Evolutionary conservation across 805 yeast genomes (phyloP).

Genomic region (Candida pini): DNA sequence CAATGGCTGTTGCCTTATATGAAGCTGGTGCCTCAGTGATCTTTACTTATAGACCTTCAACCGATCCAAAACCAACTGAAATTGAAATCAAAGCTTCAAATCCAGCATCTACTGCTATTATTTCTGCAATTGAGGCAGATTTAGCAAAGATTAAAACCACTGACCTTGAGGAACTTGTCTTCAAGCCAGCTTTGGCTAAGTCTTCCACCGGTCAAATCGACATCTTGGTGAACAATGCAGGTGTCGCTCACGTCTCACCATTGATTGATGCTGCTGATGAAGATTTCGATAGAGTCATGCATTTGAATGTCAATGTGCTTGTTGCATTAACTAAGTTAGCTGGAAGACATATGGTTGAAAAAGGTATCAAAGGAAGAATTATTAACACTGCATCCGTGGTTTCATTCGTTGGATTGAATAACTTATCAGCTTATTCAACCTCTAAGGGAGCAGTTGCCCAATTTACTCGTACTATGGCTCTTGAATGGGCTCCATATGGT

Average conservation of each 20-base stretch:
- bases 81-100: constrained; percentile 20
- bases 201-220: constrained; percentile 27
- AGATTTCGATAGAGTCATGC: constrained; percentile 33
- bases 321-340: constrained; percentile 31
- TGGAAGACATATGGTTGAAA: constrained; percentile 32
- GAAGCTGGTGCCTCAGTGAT: constrained; percentile 41
- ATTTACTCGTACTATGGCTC: constrained; percentile 33
- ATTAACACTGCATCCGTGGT: constrained; percentile 37
- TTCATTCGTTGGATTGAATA: constrained; percentile 36
- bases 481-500: constrained; percentile 41
- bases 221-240: constrained; percentile 32
- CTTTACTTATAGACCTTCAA: constrained; percentile 32
- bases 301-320: constrained; percentile 36
- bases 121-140: constrained; percentile 23
- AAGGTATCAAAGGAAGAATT: constrained; percentile 32
- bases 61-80: constrained; percentile 25
- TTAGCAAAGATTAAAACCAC: constrained; percentile 23
- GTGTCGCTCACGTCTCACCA: constrained; percentile 28
- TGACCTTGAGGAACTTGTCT: constrained; percentile 26
- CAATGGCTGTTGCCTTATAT: constrained; percentile 47
- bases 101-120: constrained; percentile 22
- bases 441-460: constrained; percentile 36
- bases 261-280: constrained; percentile 33
- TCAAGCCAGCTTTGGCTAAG: constrained; percentile 25
- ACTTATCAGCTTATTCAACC: constrained; percentile 36